Evolutionary conservation across 2,329 filamentous ascomycete genomes (phyloP).

Genomic region (Malbranchea cinnamomea): DNA sequence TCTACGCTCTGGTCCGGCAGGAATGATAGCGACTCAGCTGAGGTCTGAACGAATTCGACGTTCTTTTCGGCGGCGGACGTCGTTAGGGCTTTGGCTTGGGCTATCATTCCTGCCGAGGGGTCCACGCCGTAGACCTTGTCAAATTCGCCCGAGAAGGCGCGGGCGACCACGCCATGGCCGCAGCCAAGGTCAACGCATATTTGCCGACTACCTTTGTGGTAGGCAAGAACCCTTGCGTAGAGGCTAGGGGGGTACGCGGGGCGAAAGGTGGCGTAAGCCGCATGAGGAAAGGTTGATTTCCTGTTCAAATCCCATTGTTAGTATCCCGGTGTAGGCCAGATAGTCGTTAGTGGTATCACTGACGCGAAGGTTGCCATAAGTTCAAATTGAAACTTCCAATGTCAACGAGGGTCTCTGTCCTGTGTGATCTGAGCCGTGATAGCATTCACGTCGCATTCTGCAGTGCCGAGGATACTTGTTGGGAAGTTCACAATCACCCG

Average conservation of each 20-base stretch:
- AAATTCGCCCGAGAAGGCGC: conserved; percentile 40
- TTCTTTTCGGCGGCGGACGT: conserved; percentile 20
- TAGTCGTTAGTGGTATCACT: no score
- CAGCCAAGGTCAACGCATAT: conserved; percentile 46
- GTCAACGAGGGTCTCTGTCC: no score
- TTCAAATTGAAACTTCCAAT: no score
- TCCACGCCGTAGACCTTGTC: conserved; percentile 31
- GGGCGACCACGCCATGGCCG: conserved; percentile 44
- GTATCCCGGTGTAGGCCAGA: no score
- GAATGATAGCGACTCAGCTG: conserved; percentile 41
- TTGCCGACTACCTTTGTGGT: conserved; percentile 31
- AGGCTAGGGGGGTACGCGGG: conserved; percentile 43
- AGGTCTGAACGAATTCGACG: conserved; percentile 35
- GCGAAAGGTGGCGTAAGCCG: conserved; percentile 45
- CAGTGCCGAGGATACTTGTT: no score
- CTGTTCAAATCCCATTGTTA: no score
- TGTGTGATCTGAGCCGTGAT: no score
- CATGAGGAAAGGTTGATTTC: conserved; percentile 29
- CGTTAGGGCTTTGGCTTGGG: conserved; percentile 16
- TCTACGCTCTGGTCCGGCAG: conserved; percentile 38
- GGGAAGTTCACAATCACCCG: no score
- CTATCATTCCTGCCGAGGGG: conserved; percentile 13
- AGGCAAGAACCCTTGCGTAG: conserved; percentile 39
- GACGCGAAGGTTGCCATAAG: no score
- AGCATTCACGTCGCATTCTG: no score